Conservation (phyloP, 768 basidiomycete genomes). For the Russula earlei region DNA sequence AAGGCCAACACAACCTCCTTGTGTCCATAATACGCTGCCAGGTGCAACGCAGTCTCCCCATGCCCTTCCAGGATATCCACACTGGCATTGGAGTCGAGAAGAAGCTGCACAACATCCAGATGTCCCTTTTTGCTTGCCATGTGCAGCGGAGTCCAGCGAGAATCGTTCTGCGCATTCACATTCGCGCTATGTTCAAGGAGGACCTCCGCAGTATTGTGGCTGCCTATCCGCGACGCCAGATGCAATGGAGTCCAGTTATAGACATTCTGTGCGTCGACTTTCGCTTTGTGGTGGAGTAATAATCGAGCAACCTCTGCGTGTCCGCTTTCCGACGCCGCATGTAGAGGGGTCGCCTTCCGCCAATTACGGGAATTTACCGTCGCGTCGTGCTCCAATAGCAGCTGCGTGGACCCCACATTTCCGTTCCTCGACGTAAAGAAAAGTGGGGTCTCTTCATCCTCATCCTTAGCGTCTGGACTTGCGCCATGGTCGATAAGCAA, state of each 20-base stretch:
- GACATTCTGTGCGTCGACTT: background rate
- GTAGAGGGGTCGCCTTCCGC: background rate
- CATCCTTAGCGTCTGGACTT: too few species aligned
- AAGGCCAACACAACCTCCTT: too few species aligned
- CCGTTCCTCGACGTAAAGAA: background rate
- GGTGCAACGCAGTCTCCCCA: too few species aligned
- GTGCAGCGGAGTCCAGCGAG: too few species aligned
- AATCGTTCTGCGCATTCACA: background rate
- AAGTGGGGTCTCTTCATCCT: rapidly evolving
- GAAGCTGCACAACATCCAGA: too few species aligned
- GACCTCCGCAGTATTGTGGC: background rate
- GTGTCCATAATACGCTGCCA: too few species aligned
- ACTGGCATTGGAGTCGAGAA: too few species aligned
- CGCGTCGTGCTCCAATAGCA: background rate
- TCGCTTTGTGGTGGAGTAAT: background rate
- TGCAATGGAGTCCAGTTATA: background rate
- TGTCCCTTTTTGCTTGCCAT: too few species aligned
- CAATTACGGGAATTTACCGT: background rate
- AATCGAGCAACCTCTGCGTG: background rate
- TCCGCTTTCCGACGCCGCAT: background rate
- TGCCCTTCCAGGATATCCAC: too few species aligned
- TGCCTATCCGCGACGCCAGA: background rate
- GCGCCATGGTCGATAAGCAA: background rate
- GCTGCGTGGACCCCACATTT: background rate
- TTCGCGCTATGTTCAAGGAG: background rate